These are phyloP conservation scores for Triadica sebifera DNA, from an alignment of 345 rosid species.

Conservation along the genomic window DNA sequence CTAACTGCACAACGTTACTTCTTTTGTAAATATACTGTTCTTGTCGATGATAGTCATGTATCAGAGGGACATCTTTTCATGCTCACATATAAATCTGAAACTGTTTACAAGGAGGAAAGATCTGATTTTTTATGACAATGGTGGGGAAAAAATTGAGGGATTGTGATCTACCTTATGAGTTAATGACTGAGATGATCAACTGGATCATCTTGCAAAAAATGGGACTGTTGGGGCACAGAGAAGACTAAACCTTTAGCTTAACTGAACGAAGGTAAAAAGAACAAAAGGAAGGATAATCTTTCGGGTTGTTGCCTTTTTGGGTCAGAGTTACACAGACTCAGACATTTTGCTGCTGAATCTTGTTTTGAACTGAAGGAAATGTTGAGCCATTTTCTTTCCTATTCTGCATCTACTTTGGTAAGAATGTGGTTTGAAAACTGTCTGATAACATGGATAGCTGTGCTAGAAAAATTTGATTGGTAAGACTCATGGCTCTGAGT, in stretches of 20 bases:
- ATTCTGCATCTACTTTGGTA: not conserved
- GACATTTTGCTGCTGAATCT: conserved; percentile 2
- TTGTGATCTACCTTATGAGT: not conserved
- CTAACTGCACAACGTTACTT: not conserved
- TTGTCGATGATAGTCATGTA: not conserved
- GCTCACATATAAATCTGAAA: not conserved
- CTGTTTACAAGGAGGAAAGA: not conserved
- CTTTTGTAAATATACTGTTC: not conserved
- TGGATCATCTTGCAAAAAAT: not conserved
- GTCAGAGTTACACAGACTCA: not conserved
- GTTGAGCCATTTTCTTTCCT: not conserved
- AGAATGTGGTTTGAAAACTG: not conserved
- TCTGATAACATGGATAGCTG: conserved; percentile 1
- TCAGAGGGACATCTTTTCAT: not conserved
- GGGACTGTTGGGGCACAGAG: not conserved
- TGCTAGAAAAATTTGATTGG: not conserved
- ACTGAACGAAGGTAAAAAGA: not conserved
- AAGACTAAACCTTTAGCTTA: not conserved
- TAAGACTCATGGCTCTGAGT: not conserved
- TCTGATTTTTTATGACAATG: not conserved
- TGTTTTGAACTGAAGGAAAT: not conserved
- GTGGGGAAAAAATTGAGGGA: not conserved
- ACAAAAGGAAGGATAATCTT: not conserved
- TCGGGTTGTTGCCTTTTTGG: not conserved
- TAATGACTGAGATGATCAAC: not conserved